These are phyloP conservation scores for Pestalotiopsis sp. DNA, from an alignment of 2,329 filamentous ascomycete genomes.

Conservation along the genomic window DNA sequence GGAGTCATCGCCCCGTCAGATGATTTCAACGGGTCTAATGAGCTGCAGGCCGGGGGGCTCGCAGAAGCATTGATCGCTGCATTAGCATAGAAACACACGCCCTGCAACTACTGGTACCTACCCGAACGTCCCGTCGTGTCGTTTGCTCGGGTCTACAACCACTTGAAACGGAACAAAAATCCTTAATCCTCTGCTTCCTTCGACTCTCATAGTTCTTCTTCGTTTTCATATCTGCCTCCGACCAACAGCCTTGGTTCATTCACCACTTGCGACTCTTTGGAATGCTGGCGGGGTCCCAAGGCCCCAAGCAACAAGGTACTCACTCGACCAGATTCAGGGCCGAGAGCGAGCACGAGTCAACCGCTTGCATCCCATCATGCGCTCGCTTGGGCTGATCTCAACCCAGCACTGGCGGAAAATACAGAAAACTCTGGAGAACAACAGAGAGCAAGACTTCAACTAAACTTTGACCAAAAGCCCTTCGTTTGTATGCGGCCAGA, in stretches of 20 bases:
- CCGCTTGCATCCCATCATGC: constrained; percentile 4
- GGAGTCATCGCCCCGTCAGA: constrained; percentile 11
- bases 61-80: neutral
- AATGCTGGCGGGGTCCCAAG: neutral
- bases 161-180: constrained; percentile 3
- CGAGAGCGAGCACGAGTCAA: constrained; percentile 18
- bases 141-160: neutral
- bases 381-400: neutral
- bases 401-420: constrained; percentile 1
- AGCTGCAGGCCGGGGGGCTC: neutral
- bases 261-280: neutral
- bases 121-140: constrained; percentile 2
- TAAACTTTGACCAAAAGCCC: neutral
- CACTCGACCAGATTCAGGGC: constrained; percentile 16
- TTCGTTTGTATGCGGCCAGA: constrained; percentile 15
- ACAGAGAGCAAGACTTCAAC: neutral
- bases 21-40: constrained; percentile 3
- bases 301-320: neutral
- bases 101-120: neutral
- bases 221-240: neutral
- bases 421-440: constrained; percentile 12
- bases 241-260: neutral
- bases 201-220: neutral
- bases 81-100: neutral
- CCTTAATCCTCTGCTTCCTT: neutral